Conservation (phyloP, 2,329 filamentous ascomycete genomes). For the Venturia pyrina region DNA sequence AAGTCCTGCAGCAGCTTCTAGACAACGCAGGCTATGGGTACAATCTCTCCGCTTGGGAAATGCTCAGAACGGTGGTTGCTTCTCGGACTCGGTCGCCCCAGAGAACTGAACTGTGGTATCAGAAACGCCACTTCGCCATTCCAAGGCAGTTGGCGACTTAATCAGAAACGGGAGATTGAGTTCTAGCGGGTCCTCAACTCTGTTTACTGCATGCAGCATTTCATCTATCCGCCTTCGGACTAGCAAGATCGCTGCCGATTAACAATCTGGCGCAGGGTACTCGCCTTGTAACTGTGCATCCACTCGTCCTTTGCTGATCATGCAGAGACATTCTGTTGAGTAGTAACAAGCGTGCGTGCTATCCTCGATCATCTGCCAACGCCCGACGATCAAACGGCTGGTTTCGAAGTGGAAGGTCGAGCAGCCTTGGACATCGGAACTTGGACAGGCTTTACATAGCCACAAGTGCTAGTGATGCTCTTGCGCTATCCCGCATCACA, state of each 20-base stretch:
- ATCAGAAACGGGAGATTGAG: slow-evolving; percentile 6
- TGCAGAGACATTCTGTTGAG: background rate
- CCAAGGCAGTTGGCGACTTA: background rate
- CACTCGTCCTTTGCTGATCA: background rate
- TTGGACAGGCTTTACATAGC: background rate
- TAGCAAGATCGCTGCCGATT: slow-evolving; percentile 2
- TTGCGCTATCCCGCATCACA: slow-evolving; percentile 2
- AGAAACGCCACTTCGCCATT: background rate
- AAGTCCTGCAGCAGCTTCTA: background rate
- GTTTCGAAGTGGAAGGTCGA: slow-evolving; percentile 2
- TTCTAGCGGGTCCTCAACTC: slow-evolving; percentile 1
- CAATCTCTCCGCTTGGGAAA: background rate
- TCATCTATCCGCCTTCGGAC: background rate
- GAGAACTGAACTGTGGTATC: background rate
- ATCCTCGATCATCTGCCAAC: background rate
- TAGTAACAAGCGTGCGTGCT: background rate
- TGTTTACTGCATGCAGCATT: background rate
- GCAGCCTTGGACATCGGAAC: background rate
- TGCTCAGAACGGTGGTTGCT: background rate
- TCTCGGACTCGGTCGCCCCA: background rate
- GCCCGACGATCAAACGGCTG: background rate
- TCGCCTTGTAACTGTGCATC: background rate
- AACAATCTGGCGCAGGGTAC: background rate
- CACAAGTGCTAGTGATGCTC: background rate
- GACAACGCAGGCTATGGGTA: background rate